Base-by-base conservation (phyloP, 148 eudicot species). In the Nepenthes mirabilis region DNA sequence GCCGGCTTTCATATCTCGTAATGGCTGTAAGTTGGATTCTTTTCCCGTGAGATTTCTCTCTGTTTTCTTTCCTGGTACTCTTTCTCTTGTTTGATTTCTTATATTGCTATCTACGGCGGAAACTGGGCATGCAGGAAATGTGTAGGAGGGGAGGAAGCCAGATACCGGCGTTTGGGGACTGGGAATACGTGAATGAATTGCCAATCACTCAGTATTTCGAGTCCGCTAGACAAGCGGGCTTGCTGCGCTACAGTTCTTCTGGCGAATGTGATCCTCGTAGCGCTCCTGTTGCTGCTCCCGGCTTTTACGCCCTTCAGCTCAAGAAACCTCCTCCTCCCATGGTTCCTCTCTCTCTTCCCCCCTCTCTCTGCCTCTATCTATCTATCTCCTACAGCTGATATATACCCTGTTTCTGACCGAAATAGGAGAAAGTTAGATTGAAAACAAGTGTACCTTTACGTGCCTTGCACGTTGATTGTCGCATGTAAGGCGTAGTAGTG, bases 191-290 rank as follows among this genome's bases (percentile, higher is more conserved):
- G 4, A 81, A 83, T 49, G 84, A 86, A 23, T 33, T 86, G 43
- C 93, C 86, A 1, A 86, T 86, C 1, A 86, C 93, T 1, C 93
- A 86, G 74, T 86, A 86, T 37, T 86, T 86, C 34, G 88, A 86
- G 64, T 78, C 81, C 6, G 88, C 93, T 5, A 55, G 81, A 36
- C 83, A 80, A 43, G 91, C 91, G 3, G 87, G 91, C 1, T 61
- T 85, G 47, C 51, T 82, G 33, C 91, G 86, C 7, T 77, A 65
- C 71, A 77, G 77, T 35, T 68, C 75, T 14, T 77, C 84, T 36
- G 81, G 77, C 1, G 81, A 74, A 9, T 55, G 58, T 55, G 58
- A 33, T 3, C 36, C 33, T 54, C 34, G 3, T 3, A 5, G 33
- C 23, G 36, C 34, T 54, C 33, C 58, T 55, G 13, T 36, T 34